Base-by-base conservation (phyloP, 2,329 filamentous ascomycete genomes). In the Verticillium zaregamsianum region DNA sequence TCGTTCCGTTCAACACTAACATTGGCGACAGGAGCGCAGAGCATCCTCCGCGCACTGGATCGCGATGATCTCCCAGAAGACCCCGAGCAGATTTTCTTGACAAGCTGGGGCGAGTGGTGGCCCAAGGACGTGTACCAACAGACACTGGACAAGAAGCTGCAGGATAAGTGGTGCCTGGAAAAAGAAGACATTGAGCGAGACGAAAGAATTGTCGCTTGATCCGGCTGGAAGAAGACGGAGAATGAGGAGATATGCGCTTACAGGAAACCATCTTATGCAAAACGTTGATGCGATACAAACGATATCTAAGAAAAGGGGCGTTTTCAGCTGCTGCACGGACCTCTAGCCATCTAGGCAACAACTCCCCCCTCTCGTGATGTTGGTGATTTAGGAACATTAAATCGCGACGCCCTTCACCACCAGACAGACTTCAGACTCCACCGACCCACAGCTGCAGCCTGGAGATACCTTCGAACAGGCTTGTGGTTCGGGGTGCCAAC, bases 51-150 rank as follows among this genome's bases (percentile, higher is more conserved):
- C 1, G 82, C 81, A 0, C 74, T 84, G 31, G 76, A 73, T 0
- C 68, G 75, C 3, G 72, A 74, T 20, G 80, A 84, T 64, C 72
- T 84, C 49, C 82, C 82, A 1, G 74, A 79, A 31, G 81, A 85
- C 39, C 78, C 77, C 0, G 79, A 84, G 20, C 76, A 77, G 58
- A 81, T 85, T 60, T 84, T 85, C 68, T 66, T 85, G 55, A 84
- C 81, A 0, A 83, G 81, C 66, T 84, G 81, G 82, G 82, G 82
- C 1, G 81, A 85, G 71, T 85, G 81, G 81, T 85, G 82, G 81
- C 67, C 73, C 15, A 82, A 77, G 68, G 73, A 77, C 3, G 72
- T 78, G 2, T 78, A 78, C 59, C 73, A 66, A 14, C 70, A 73
- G 60, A 72, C 72, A 1, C 69, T 82, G 3, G 79, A 85, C 59